phyloP scores from a whole-genome alignment of 495 filamentous ascomycete species.

The Parathielavia appendiculata region DNA sequence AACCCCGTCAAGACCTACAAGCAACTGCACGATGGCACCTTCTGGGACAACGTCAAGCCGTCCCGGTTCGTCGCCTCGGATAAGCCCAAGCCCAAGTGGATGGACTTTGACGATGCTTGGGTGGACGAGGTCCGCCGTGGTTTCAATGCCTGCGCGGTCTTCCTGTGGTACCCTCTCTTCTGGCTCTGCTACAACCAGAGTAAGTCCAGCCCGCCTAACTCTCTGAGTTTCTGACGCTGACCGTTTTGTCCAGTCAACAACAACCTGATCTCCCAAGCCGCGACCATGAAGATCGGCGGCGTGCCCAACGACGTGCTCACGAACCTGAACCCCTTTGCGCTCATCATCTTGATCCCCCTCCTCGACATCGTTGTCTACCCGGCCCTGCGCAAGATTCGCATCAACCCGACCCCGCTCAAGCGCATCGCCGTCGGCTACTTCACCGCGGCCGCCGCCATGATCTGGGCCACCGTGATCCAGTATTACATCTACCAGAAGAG shows the following conservation, averaged over 20 bases:
- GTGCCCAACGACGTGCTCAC: constrained; percentile 75
- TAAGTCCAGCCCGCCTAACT: constrained; percentile 15
- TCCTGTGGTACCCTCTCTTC: constrained; percentile 54
- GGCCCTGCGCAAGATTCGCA: constrained; percentile 51
- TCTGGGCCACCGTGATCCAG: constrained; percentile 61
- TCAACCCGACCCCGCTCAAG: constrained; percentile 69
- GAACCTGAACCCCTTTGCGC: constrained; percentile 70
- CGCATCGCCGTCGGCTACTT: constrained; percentile 66
- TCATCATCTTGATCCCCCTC: constrained; percentile 77
- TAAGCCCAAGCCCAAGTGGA: constrained; percentile 54
- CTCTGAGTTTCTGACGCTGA: constrained; percentile 2
- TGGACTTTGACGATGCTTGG: constrained; percentile 67
- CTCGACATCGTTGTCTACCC: constrained; percentile 68
- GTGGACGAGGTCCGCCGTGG: constrained; percentile 47
- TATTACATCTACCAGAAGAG: constrained; percentile 64
- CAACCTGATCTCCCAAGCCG: constrained; percentile 73
- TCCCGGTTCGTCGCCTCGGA: constrained; percentile 43
- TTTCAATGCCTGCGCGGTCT: constrained; percentile 63
- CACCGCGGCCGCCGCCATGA: constrained; percentile 56
- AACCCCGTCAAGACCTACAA: constrained; percentile 52
- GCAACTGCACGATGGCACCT: constrained; percentile 50
- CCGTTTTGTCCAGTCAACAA: constrained; percentile 38
- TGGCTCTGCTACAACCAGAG: constrained; percentile 47
- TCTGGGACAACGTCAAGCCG: constrained; percentile 67
- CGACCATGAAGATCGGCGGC: constrained; percentile 62